phyloP scores from a whole-genome alignment of 2,329 filamentous ascomycete species.

The Talaromyces sp. region DNA sequence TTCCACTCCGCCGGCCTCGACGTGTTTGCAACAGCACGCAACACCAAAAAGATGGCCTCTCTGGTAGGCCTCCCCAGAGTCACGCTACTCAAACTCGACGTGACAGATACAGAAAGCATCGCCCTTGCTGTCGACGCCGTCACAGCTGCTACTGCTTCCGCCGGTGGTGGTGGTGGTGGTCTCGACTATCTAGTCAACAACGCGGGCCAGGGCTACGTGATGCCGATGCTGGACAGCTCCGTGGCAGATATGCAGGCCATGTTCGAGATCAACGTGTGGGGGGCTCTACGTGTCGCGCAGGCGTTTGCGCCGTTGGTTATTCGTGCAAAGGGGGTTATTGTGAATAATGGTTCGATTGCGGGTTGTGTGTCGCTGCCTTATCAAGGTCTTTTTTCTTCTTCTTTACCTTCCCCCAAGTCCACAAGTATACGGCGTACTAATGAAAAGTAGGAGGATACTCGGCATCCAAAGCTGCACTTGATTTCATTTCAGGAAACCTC shows the following conservation, averaged over 20 bases:
- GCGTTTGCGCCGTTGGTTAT: neutral
- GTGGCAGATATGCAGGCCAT: neutral
- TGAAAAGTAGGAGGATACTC: neutral
- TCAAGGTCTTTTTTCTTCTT: neutral
- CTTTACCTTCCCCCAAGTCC: too few species aligned
- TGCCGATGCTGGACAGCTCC: neutral
- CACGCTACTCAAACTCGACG: neutral
- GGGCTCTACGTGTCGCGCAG: neutral
- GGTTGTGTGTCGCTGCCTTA: neutral
- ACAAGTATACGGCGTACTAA: neutral
- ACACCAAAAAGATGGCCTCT: slow-evolving; percentile 1
- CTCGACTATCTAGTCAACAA: slow-evolving; percentile 1
- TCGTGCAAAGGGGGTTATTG: neutral
- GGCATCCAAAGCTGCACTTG: neutral
- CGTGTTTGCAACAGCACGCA: slow-evolving; percentile 7
- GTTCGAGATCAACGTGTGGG: neutral
- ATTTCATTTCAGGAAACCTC: neutral
- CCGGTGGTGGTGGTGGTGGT: too few species aligned
- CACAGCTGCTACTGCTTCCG: neutral
- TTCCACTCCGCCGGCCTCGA: slow-evolving; percentile 6
- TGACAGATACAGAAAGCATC: neutral
- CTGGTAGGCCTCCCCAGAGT: neutral
- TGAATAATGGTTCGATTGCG: neutral
- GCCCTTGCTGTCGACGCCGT: neutral
- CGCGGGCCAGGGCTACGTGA: neutral